Evolutionary conservation across 2,329 filamentous ascomycete species (phyloP), one percentile per base, ranked within the genome.

Genomic region (Metarhizium sp.): DNA sequence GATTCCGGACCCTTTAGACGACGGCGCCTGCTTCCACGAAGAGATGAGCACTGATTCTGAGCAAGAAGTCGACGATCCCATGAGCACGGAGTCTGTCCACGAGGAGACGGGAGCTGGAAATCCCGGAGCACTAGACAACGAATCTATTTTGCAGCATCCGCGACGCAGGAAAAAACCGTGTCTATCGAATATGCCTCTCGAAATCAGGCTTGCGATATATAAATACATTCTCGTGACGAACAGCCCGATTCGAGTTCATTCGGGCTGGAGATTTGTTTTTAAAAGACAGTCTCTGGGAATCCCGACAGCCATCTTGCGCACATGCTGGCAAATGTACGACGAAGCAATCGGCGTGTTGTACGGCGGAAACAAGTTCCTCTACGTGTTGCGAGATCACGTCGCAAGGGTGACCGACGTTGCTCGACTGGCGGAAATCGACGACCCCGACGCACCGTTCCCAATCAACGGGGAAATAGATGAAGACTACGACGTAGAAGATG

Each of bases 351-450:
- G 60, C 2, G 62, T 79, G 4, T 66, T 81, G 1, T 81, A 77
- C 55, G 73, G 75, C 2, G 66, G 72, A 32, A 81, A 81, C 51
- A 67, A 52, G 0, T 81, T 81, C 57, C 59, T 67, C 2, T 80
- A 81, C 57, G 64, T 69, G 7, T 63, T 79, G 13, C 71, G 77
- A 1, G 75, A 79, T 57, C 55, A 55, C 14, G 59, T 51, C 7
- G 63, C 61, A 2, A n/a, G 54, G 38, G 43, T 59, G 42, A 51
- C 57, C 2, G 52, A 64, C 38, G 45, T 67, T 8, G 36, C 55
- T 5, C 51, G 55, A 13, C 52, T 66, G 10, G 56, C 47, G 1
- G 29, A 43, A 6, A 52, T 62, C 6, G 60, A 66, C 32, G 55
- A 58, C 11, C 50, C 55, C n/a, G 59, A 14, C 6, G 40, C 30